Base-by-base conservation (phyloP, 371 early-diverging fungal genomes). In the Mucor racemosus region DNA sequence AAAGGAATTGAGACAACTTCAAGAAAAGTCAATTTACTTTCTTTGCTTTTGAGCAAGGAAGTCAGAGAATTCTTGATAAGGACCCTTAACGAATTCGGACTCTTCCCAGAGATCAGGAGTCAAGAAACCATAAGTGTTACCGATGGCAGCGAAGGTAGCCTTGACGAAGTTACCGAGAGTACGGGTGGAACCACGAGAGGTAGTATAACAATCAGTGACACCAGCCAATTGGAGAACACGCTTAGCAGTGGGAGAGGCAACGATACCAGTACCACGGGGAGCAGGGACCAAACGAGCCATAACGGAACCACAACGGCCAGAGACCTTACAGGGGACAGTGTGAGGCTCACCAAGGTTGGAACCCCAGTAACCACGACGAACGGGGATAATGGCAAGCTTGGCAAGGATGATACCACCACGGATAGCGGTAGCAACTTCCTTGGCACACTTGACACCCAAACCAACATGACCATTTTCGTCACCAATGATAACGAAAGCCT, bases 331-430 rank as follows among this genome's bases (percentile, higher is more conserved):
- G 60, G 99, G 98, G 65, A 99, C 99, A 73, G 99, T 99, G 93
- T 99, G 99, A 75, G 97, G 96, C 68, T 93, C 95, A 89, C 98
- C 98, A 75, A 98, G 87, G 74, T 88, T 86, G 82, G 97, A 90
- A 81, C 99, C 98, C 99, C 99, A 99, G 89, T 96, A 98, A 77
- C 99, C 99, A 84, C 97, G 94, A 82, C 98, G 96, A 67, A 99
- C 98, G 68, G 99, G 99, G 84, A 98, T 92, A 75, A 99, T 91
- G 72, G 94, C 91, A 74, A 99, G 93, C 93, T 99, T 99, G 86
- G 99, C 99, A 69, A 95, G 91, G 86, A 95, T 94, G 81, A 98
- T 95, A 79, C 99, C 99, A 80, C 99, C 99, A 80, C 97, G 96
- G 78, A 99, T 99, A 68, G 99, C 97, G 68, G 95, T 93, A 79